Percentiles rank a stretch among this genome's conserved stretches.
Evolutionary conservation across 768 basidiomycete genomes (phyloP).

Genomic region (Cubamyces sp.): DNA sequence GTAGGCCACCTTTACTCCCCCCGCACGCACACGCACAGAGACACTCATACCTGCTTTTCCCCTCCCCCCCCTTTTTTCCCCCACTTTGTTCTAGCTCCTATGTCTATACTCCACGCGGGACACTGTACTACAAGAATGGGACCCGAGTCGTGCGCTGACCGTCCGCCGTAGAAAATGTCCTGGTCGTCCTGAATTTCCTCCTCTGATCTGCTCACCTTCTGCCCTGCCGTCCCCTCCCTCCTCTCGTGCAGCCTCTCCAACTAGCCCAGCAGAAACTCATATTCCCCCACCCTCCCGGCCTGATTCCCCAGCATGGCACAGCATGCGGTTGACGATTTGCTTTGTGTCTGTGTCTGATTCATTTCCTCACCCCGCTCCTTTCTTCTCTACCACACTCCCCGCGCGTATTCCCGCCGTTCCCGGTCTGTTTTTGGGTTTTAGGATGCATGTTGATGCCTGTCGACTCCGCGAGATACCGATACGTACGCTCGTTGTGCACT

Average conservation of each 20-base stretch:
- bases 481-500: slow-evolving; percentile 19
- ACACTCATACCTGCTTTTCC: slow-evolving; percentile 6
- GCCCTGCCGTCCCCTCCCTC: neutral
- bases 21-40: neutral
- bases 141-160: slow-evolving; percentile 13
- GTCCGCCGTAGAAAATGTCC: slow-evolving; percentile 13
- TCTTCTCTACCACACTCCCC: neutral
- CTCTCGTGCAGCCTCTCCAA: too few species aligned
- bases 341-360: too few species aligned
- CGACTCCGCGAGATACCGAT: neutral
- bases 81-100: neutral
- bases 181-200: neutral
- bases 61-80: neutral
- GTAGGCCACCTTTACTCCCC: slow-evolving; percentile 13
- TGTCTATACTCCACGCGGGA: slow-evolving; percentile 14
- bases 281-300: too few species aligned
- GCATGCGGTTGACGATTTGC: too few species aligned
- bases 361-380: neutral
- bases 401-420: neutral
- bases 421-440: slow-evolving; percentile 21
- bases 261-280: too few species aligned
- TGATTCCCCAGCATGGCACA: too few species aligned
- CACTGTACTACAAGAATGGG: slow-evolving; percentile 20
- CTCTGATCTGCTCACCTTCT: neutral
- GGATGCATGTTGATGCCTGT: slow-evolving; percentile 9